A percentile compares a stretch with the other conserved stretches of the same genome.
These are phyloP conservation scores for Leccinum rimulosum DNA, from an alignment of 768 basidiomycete species.

Conservation along the genomic window DNA sequence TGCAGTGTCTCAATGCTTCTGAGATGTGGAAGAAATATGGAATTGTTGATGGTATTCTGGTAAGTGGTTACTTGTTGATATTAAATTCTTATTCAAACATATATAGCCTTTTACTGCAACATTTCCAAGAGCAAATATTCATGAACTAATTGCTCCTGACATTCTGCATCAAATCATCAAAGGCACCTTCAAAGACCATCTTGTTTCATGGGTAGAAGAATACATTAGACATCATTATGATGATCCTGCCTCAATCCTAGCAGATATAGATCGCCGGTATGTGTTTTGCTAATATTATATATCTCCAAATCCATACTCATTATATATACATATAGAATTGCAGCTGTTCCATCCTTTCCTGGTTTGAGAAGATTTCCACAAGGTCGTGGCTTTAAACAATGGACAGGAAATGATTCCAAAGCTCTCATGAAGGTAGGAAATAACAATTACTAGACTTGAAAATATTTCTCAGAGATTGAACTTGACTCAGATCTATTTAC, in stretches of 20 bases:
- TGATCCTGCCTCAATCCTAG: background rate
- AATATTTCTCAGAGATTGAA: no score
- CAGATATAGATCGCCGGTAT: background rate
- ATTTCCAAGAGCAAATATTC: background rate
- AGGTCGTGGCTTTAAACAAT: background rate
- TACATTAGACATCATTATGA: background rate
- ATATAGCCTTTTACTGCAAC: background rate
- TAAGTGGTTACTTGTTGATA: no score
- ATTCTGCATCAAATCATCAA: slow-evolving; percentile 1
- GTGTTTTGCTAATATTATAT: background rate
- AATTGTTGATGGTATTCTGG: background rate
- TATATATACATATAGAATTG: background rate
- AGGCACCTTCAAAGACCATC: background rate
- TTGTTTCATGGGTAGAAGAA: background rate
- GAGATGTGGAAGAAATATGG: no score
- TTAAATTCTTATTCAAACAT: background rate
- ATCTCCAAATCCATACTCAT: background rate
- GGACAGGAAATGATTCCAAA: background rate
- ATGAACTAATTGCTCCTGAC: background rate
- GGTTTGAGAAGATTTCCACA: background rate
- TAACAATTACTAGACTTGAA: no score
- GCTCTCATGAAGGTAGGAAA: background rate
- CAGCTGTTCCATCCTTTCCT: background rate
- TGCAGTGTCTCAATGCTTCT: no score
- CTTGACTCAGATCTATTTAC: background rate